A percentile compares a stretch with the other conserved stretches of the same genome.
Evolutionary conservation across 139 green algal species (phyloP).

Genomic region (Desmodesmus armatus): DNA sequence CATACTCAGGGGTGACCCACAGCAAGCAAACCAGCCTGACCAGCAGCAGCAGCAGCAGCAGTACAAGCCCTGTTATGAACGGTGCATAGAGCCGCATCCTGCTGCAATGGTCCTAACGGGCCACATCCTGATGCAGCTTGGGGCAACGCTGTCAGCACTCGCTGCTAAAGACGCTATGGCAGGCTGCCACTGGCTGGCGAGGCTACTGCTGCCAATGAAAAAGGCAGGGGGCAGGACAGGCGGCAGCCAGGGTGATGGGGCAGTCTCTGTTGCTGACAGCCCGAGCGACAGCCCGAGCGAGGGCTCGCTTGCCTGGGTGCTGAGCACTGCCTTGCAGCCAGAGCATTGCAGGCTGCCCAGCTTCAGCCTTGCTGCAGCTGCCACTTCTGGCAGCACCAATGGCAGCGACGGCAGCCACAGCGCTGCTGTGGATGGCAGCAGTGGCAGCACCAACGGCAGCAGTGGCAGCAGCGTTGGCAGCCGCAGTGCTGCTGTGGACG

Average conservation of each 20-base stretch:
- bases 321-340: not conserved
- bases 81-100: not conserved
- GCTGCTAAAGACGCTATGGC: not conserved
- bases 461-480: not conserved
- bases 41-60: constrained; percentile 13
- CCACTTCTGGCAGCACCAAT: not conserved
- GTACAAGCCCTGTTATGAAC: not conserved
- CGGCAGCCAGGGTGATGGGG: constrained; percentile 4
- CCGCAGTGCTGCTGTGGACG: no score
- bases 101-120: no score
- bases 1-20: not conserved
- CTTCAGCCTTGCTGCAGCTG: not conserved
- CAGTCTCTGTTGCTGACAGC: not conserved
- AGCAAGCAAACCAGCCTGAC: not conserved
- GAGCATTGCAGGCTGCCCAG: not conserved
- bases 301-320: not conserved
- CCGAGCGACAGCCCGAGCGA: not conserved
- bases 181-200: constrained; percentile 7
- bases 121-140: constrained; percentile 13
- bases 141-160: not conserved
- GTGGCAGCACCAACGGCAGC: not conserved
- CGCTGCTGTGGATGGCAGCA: not conserved
- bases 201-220: not conserved
- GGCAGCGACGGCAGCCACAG: not conserved
- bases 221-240: not conserved